Percentiles rank a stretch among this genome's conserved stretches.
These are phyloP conservation scores for Haplosporangium gracile DNA, from an alignment of 192 early-diverging fungal genomes.

Conservation along the genomic window DNA sequence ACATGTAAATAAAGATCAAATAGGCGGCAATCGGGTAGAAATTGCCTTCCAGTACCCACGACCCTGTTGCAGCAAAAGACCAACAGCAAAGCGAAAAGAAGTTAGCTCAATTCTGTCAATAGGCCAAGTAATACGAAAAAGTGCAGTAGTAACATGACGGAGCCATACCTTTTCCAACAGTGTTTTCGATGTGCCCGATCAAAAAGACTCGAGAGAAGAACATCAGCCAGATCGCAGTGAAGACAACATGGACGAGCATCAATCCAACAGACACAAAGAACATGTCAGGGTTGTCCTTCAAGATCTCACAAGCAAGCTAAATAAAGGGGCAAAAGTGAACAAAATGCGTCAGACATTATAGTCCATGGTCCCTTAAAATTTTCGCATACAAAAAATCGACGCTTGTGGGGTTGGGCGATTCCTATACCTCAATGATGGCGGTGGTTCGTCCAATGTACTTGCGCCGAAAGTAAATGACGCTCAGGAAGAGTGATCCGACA, in stretches of 20 bases:
- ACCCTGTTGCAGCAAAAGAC: constrained; percentile 17
- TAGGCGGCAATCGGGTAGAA: constrained; percentile 65
- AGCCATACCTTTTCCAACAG: constrained; percentile 5
- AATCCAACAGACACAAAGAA: constrained; percentile 72
- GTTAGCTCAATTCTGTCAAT: background rate
- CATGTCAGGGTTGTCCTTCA: constrained; percentile 78
- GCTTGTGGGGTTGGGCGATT: background rate
- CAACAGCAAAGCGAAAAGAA: background rate
- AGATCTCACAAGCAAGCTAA: constrained; percentile 79
- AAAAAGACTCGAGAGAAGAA: constrained; percentile 78
- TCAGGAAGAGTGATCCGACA: constrained; percentile 53
- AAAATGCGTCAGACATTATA: background rate
- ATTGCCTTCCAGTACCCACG: constrained; percentile 67
- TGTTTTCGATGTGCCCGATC: constrained; percentile 56
- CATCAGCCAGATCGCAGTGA: constrained; percentile 74
- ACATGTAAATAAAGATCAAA: constrained; percentile 80
- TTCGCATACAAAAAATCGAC: background rate
- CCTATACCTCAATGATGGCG: constrained; percentile 65
- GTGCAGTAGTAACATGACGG: background rate
- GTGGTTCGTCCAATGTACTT: constrained; percentile 64
- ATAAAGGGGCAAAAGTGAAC: constrained; percentile 6
- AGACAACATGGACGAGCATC: constrained; percentile 68
- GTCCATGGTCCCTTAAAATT: background rate
- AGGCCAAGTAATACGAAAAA: background rate
- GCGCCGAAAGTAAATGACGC: constrained; percentile 52